Conservation (phyloP, 139 green algal genomes). For the Asterochloris sp. region DNA sequence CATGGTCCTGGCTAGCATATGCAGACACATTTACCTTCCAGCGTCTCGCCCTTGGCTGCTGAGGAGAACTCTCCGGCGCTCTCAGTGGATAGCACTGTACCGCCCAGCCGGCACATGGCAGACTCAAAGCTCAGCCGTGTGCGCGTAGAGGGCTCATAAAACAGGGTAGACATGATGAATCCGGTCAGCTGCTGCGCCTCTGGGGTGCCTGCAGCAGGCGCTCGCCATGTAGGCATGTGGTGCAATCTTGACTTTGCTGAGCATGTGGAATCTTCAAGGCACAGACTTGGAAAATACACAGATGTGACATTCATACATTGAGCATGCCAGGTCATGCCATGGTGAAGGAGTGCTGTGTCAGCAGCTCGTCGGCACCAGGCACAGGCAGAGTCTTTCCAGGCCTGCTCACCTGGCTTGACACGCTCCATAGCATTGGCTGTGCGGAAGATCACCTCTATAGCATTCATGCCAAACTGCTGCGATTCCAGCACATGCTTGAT, state of each 20-base stretch:
- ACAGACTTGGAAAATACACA: no score
- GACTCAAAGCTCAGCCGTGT: slow-evolving; percentile 97
- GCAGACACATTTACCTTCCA: slow-evolving; percentile 71
- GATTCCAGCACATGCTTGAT: slow-evolving; percentile 82
- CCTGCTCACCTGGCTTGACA: slow-evolving; percentile 11
- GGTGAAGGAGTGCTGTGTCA: slow-evolving; percentile 21
- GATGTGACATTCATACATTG: no score
- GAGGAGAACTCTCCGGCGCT: slow-evolving; percentile 95
- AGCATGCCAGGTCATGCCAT: no score
- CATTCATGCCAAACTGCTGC: slow-evolving; percentile 84
- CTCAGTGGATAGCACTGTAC: slow-evolving; percentile 94
- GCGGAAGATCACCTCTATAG: slow-evolving; percentile 85
- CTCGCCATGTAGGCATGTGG: background rate
- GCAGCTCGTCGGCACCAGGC: no score
- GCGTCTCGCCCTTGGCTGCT: slow-evolving; percentile 96
- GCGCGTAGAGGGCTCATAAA: slow-evolving; percentile 99
- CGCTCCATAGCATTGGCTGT: slow-evolving; percentile 80
- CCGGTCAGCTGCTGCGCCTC: slow-evolving; percentile 74
- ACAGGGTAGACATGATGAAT: slow-evolving; percentile 96
- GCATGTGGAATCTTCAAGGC: no score
- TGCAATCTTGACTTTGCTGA: no score
- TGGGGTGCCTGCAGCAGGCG: slow-evolving; percentile 47
- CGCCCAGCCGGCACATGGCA: slow-evolving; percentile 91
- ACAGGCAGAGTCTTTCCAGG: no score
- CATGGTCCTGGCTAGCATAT: background rate